A percentile compares a stretch with the other conserved stretches of the same genome.
phyloP scores from a whole-genome alignment of 2,329 filamentous ascomycete species.

The Cladosporium cucumerinum region DNA sequence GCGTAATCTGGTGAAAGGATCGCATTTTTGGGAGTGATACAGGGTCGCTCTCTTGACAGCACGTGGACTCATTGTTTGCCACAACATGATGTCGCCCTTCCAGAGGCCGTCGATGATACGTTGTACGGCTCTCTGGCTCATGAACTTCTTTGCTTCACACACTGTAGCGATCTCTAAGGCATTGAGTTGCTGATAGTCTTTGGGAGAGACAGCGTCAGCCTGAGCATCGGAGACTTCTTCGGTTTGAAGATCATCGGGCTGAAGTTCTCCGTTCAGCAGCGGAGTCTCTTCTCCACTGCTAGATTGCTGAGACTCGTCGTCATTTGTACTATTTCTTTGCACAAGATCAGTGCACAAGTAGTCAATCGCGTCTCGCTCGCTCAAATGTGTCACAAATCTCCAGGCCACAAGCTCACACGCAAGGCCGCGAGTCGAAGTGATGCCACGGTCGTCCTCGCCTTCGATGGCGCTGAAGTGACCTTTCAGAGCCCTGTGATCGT shows the following conservation, averaged over 20 bases:
- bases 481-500: slow-evolving; percentile 62
- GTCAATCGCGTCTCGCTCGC: slow-evolving; percentile 70
- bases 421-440: slow-evolving; percentile 66
- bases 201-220: slow-evolving; percentile 16
- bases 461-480: slow-evolving; percentile 68
- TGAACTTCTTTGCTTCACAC: slow-evolving; percentile 77
- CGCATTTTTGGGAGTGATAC: slow-evolving; percentile 64
- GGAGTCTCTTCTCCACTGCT: slow-evolving; percentile 20
- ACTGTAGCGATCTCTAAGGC: slow-evolving; percentile 83
- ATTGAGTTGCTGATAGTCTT: slow-evolving; percentile 69
- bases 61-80: slow-evolving; percentile 71
- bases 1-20: slow-evolving; percentile 71
- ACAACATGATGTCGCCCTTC: slow-evolving; percentile 83
- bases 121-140: slow-evolving; percentile 76
- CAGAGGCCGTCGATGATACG: slow-evolving; percentile 81
- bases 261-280: slow-evolving; percentile 16
- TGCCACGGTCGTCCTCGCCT: slow-evolving; percentile 57
- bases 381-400: slow-evolving; percentile 69
- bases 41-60: slow-evolving; percentile 72
- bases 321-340: slow-evolving; percentile 30
- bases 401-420: slow-evolving; percentile 80
- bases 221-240: slow-evolving; percentile 15
- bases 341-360: slow-evolving; percentile 70
- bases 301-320: slow-evolving; percentile 16
- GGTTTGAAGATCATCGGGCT: slow-evolving; percentile 10